Evolutionary conservation across 208 protist genomes (phyloP).

Genomic region (Novymonas esmeraldas): DNA sequence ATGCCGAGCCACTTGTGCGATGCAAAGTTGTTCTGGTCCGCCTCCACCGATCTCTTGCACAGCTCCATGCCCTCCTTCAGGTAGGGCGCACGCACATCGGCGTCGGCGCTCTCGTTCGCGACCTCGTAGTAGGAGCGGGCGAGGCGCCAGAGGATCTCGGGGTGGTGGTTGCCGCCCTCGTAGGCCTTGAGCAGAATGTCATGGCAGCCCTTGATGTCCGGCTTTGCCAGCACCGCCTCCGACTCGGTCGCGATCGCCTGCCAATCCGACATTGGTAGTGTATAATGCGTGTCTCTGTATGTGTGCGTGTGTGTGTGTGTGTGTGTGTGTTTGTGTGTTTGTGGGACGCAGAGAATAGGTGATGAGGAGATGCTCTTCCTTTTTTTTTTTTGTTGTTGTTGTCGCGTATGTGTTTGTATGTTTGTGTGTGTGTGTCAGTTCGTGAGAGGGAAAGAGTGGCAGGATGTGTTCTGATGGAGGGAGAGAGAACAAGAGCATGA

Average conservation of each 20-base stretch:
- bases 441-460: background rate
- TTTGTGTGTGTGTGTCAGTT: background rate
- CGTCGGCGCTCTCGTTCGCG: conserved; percentile 68
- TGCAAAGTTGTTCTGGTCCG: conserved; percentile 61
- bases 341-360: background rate
- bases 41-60: conserved; percentile 69
- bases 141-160: conserved; percentile 84
- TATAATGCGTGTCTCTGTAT: conserved; percentile 4
- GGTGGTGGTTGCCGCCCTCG: conserved; percentile 57
- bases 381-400: too few relatives aligned
- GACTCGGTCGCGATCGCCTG: conserved; percentile 63
- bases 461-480: background rate
- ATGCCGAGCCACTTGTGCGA: conserved; percentile 92
- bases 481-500: background rate
- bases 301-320: conserved; percentile 5
- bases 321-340: conserved; percentile 9
- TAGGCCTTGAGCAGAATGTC: conserved; percentile 64
- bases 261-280: conserved; percentile 51
- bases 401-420: background rate
- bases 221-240: conserved; percentile 53
- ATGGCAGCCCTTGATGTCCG: conserved; percentile 71
- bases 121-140: conserved; percentile 83
- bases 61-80: conserved; percentile 72
- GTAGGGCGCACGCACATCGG: conserved; percentile 41
- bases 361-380: background rate